These are phyloP conservation scores for Gymnopilus junonius DNA, from an alignment of 768 basidiomycete genomes.

Conservation along the genomic window DNA sequence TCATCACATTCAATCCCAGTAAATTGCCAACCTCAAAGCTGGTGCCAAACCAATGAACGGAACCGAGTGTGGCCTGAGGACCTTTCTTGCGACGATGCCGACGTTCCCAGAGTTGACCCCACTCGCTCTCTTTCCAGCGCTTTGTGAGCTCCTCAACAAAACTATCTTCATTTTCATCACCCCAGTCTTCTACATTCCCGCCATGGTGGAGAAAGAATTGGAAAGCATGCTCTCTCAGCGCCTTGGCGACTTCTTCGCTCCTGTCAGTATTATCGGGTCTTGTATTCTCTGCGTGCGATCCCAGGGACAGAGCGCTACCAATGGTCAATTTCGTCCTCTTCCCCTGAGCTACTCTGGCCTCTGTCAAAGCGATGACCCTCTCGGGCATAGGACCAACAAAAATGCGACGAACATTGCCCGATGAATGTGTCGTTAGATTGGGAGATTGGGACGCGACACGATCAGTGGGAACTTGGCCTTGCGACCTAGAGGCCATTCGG, in stretches of 20 bases:
- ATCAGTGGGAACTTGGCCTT: neutral
- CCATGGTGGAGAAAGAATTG: constrained; percentile 68
- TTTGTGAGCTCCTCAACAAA: constrained; percentile 59
- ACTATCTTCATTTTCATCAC: constrained; percentile 52
- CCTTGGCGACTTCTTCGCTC: constrained; percentile 44
- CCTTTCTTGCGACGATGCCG: constrained; percentile 36
- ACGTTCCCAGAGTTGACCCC: constrained; percentile 53
- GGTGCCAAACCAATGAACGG: constrained; percentile 61
- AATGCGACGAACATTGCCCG: constrained; percentile 42
- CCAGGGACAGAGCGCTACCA: constrained; percentile 26
- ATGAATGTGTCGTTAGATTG: neutral
- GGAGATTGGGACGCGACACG: neutral
- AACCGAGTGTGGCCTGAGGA: constrained; percentile 26
- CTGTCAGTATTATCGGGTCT: constrained; percentile 29
- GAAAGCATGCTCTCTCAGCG: constrained; percentile 65
- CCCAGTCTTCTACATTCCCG: constrained; percentile 71
- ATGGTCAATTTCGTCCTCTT: constrained; percentile 31
- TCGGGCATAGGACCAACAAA: constrained; percentile 84
- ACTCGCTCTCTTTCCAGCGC: constrained; percentile 71
- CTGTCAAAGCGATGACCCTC: constrained; percentile 48
- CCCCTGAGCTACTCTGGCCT: constrained; percentile 30
- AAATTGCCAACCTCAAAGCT: constrained; percentile 83
- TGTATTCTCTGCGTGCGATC: constrained; percentile 24
- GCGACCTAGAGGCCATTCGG: constrained; percentile 12
- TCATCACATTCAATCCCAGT: constrained; percentile 67